Percentiles rank a stretch among this genome's conserved stretches.
These are phyloP conservation scores for Zygosaccharomyces sapae DNA, from an alignment of 1,139 yeast species.

Conservation along the genomic window DNA sequence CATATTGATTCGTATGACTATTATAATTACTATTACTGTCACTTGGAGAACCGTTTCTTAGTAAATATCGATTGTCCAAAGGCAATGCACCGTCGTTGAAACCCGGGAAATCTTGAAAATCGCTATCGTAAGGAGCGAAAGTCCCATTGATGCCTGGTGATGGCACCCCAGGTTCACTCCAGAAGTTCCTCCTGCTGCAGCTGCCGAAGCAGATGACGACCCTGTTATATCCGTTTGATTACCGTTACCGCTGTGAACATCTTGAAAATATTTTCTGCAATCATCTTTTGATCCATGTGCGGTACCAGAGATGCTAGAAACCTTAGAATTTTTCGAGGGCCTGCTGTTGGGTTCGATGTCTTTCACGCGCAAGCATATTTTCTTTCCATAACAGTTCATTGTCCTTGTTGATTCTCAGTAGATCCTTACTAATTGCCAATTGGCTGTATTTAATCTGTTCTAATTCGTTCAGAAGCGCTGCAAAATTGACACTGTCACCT, in stretches of 20 bases:
- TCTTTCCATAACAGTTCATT: constrained; percentile 91
- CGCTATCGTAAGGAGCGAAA: constrained; percentile 2
- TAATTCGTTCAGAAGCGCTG: constrained; percentile 61
- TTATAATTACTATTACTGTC: constrained; percentile 14
- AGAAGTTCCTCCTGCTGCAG: background rate
- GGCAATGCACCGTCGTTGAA: constrained; percentile 4
- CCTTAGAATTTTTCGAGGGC: constrained; percentile 81
- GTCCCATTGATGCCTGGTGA: constrained; percentile 3
- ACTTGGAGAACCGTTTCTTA: constrained; percentile 27
- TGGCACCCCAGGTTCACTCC: background rate
- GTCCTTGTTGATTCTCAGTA: constrained; percentile 76
- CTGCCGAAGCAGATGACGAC: background rate
- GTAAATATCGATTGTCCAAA: constrained; percentile 14
- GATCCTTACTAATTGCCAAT: constrained; percentile 73
- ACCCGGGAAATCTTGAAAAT: constrained; percentile 1
- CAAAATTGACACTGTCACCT: constrained; percentile 44
- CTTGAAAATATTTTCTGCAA: constrained; percentile 36
- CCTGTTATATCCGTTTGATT: background rate
- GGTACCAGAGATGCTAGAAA: constrained; percentile 81
- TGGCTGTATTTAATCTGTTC: constrained; percentile 77
- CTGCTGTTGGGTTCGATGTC: constrained; percentile 79
- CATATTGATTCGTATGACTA: constrained; percentile 7
- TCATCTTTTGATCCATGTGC: constrained; percentile 48
- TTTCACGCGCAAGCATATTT: constrained; percentile 73
- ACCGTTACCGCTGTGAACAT: constrained; percentile 6